A percentile compares a stretch with the other conserved stretches of the same genome.
Conservation (phyloP, 1,139 yeast species). For the Suzukiozyma palmioleophila region DNA sequence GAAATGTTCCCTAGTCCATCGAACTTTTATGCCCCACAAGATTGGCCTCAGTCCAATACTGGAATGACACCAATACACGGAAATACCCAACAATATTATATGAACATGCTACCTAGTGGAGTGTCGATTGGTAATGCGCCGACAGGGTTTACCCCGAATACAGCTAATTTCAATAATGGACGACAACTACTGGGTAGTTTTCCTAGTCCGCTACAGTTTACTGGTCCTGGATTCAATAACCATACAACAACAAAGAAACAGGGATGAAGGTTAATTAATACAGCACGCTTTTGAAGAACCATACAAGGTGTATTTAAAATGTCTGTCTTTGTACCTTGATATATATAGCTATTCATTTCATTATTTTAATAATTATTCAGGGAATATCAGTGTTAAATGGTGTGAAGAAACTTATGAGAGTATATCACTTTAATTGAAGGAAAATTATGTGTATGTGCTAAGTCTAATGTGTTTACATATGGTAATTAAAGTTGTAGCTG, state of each 20-base stretch:
- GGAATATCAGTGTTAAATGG: too few relatives aligned
- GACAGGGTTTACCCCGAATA: not conserved
- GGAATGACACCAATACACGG: slow-evolving; percentile 38
- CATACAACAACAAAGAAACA: not conserved
- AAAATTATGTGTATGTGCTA: too few relatives aligned
- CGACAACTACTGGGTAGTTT: slow-evolving; percentile 3
- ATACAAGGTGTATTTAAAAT: too few relatives aligned
- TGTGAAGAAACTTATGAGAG: too few relatives aligned
- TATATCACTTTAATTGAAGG: too few relatives aligned
- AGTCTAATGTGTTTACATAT: too few relatives aligned
- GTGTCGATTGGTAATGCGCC: not conserved
- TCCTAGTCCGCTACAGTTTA: slow-evolving; percentile 3
- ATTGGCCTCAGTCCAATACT: slow-evolving; percentile 35
- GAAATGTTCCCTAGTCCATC: slow-evolving; percentile 56
- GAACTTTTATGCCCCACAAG: slow-evolving; percentile 44
- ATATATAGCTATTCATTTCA: too few relatives aligned
- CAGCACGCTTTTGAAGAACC: too few relatives aligned
- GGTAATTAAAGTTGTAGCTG: too few relatives aligned
- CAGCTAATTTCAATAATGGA: not conserved
- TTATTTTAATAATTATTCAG: too few relatives aligned
- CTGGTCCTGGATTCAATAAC: slow-evolving; percentile 2
- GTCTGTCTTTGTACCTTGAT: too few relatives aligned
- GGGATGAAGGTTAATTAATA: not conserved
- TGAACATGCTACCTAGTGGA: slow-evolving; percentile 17
- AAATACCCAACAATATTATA: slow-evolving; percentile 23